Percentiles rank a stretch among this genome's conserved stretches.
Conservation (phyloP, 768 basidiomycete genomes). For the Hericium alpestre region DNA sequence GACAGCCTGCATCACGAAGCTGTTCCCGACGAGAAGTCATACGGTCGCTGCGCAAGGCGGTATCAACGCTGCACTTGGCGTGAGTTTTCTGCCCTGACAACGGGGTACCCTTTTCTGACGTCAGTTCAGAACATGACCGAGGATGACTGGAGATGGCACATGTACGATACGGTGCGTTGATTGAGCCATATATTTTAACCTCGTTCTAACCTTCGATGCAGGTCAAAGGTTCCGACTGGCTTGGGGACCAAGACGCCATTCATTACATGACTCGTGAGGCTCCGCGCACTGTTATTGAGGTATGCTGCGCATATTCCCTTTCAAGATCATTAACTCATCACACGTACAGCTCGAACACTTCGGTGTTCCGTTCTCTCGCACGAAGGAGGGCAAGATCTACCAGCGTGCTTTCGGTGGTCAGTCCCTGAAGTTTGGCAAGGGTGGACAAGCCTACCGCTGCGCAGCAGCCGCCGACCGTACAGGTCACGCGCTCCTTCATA, state of each 20-base stretch:
- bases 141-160: conserved; percentile 99
- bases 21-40: conserved; percentile 97
- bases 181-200: too few relatives aligned
- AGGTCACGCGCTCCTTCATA: conserved; percentile 96
- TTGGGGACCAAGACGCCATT: conserved; percentile 98
- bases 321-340: neutral
- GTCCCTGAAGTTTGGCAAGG: conserved; percentile 92
- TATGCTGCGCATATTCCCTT: conserved; percentile 18
- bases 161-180: conserved; percentile 80
- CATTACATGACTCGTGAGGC: conserved; percentile 99
- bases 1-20: conserved; percentile 97
- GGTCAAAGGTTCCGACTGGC: conserved; percentile 99
- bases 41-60: conserved; percentile 99
- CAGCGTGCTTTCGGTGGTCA: conserved; percentile 99
- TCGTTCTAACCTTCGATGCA: conserved; percentile 20
- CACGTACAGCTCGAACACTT: conserved; percentile 85
- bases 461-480: conserved; percentile 98
- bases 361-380: conserved; percentile 97
- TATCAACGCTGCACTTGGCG: conserved; percentile 94
- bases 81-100: conserved; percentile 28
- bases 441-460: conserved; percentile 97
- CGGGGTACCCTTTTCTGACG: neutral
- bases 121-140: conserved; percentile 86
- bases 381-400: conserved; percentile 98
- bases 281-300: conserved; percentile 87